Evolutionary conservation across 208 protist genomes (phyloP).

Genomic region (Trypanosoma cruzi): DNA sequence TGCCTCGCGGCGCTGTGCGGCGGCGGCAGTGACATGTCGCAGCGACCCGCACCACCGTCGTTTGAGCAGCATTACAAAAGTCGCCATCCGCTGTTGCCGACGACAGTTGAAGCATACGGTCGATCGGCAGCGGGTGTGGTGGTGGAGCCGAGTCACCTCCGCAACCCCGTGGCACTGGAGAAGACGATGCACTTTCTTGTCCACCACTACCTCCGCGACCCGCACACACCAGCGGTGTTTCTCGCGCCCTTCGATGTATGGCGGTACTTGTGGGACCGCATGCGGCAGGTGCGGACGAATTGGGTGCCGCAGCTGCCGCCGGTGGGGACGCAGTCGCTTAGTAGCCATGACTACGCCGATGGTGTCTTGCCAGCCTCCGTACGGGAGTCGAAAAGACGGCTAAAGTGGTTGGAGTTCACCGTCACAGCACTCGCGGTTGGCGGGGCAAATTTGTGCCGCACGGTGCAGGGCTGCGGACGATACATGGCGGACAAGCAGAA

Average conservation of each 20-base stretch:
- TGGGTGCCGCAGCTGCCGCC: conserved; percentile 69
- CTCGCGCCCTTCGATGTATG: conserved; percentile 71
- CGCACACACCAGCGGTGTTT: conserved; percentile 65
- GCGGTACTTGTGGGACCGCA: conserved; percentile 83
- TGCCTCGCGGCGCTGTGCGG: conserved; percentile 56
- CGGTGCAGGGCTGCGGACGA: conserved; percentile 44
- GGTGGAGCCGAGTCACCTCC: conserved; percentile 43
- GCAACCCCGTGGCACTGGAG: conserved; percentile 69
- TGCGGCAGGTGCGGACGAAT: conserved; percentile 77
- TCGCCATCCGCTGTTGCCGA: conserved; percentile 11
- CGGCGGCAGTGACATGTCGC: conserved; percentile 38
- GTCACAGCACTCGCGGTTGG: conserved; percentile 72
- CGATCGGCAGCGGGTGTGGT: conserved; percentile 71
- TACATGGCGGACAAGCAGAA: conserved; percentile 84
- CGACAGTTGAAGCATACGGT: conserved; percentile 63
- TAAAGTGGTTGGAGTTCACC: conserved; percentile 85
- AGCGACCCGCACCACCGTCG: conserved; percentile 40
- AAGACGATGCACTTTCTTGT: conserved; percentile 90
- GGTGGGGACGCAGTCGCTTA: conserved; percentile 17
- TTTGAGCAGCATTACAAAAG: conserved; percentile 38
- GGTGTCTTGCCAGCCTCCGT: conserved; percentile 28
- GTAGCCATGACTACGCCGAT: conserved; percentile 19
- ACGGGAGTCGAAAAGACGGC: conserved; percentile 51
- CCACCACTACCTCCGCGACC: conserved; percentile 74
- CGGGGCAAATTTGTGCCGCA: conserved; percentile 69